phyloP scores from a whole-genome alignment of 306 rosid genomes.

The Gynostemma pentaphyllum region DNA sequence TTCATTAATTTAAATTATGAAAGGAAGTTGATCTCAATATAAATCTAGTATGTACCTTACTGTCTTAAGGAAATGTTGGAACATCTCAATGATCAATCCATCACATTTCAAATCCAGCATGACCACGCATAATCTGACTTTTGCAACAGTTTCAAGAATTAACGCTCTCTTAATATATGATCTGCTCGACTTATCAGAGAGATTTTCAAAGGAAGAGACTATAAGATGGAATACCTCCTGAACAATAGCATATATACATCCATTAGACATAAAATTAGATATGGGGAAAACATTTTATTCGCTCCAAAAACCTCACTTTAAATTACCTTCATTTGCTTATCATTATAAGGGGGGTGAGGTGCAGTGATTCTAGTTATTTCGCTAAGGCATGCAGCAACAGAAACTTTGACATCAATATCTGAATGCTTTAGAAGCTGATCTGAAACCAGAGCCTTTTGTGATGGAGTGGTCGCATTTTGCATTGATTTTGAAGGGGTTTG shows the following conservation, averaged over 20 bases:
- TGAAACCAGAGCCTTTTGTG: constrained; percentile 53
- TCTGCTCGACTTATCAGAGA: constrained; percentile 49
- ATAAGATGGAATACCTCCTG: constrained; percentile 78
- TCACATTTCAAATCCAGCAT: constrained; percentile 95
- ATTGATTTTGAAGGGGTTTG: constrained; percentile 64
- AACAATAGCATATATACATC: constrained; percentile 9
- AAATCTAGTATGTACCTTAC: constrained; percentile 42
- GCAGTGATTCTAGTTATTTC: constrained; percentile 95
- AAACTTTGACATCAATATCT: constrained; percentile 63
- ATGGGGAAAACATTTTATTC: neutral
- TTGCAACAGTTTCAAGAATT: constrained; percentile 84
- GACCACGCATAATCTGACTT: constrained; percentile 86
- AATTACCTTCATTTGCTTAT: constrained; percentile 82
- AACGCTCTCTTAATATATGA: constrained; percentile 56
- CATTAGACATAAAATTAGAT: neutral
- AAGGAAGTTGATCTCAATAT: neutral
- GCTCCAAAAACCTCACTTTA: neutral
- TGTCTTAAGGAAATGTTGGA: constrained; percentile 65
- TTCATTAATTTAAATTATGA: neutral
- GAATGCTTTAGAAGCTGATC: constrained; percentile 52
- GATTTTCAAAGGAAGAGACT: constrained; percentile 82
- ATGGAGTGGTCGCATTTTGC: constrained; percentile 68
- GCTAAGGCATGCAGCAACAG: constrained; percentile 83
- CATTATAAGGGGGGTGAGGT: constrained; percentile 90
- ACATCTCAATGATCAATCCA: constrained; percentile 73